These are phyloP conservation scores for Buddleja alternifolia DNA, from an alignment of 257 asterid species.

Conservation along the genomic window DNA sequence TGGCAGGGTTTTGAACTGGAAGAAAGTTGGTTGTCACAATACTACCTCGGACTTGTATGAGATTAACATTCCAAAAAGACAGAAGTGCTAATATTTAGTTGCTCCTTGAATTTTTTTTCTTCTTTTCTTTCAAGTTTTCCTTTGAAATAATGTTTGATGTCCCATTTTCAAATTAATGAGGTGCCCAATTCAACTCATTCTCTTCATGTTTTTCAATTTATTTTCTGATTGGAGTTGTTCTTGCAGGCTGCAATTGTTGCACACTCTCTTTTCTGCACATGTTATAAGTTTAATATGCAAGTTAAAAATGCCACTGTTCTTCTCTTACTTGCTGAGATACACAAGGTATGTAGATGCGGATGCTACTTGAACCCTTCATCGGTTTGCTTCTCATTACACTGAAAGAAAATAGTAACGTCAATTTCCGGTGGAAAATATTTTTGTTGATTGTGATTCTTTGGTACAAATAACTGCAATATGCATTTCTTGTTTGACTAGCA, in stretches of 20 bases:
- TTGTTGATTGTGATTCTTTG: conserved; percentile 12
- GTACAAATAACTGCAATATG: neutral
- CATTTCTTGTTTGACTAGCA: conserved; percentile 15
- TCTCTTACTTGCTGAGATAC: conserved; percentile 96
- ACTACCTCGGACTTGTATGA: neutral
- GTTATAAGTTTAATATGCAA: conserved; percentile 84
- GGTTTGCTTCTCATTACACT: conserved; percentile 5
- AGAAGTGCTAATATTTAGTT: neutral
- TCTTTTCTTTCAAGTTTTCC: neutral
- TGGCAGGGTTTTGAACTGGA: neutral
- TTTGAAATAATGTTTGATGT: neutral
- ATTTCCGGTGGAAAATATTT: neutral
- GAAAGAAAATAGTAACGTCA: conserved; percentile 9
- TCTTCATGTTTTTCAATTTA: conserved; percentile 5
- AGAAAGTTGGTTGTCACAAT: conserved; percentile 10
- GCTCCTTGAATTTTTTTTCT: neutral
- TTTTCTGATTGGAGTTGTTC: conserved; percentile 37
- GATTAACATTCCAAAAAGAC: neutral
- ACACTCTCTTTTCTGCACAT: conserved; percentile 73
- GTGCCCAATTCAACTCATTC: neutral
- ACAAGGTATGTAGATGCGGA: conserved; percentile 63
- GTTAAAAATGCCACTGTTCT: conserved; percentile 90
- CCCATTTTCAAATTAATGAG: neutral
- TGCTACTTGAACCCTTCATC: neutral
- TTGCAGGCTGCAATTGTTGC: conserved; percentile 93